Percentiles rank a stretch among this genome's conserved stretches.
Evolutionary conservation across 192 early-diverging fungal species (phyloP).

Genomic region (Mortierella alpina): DNA sequence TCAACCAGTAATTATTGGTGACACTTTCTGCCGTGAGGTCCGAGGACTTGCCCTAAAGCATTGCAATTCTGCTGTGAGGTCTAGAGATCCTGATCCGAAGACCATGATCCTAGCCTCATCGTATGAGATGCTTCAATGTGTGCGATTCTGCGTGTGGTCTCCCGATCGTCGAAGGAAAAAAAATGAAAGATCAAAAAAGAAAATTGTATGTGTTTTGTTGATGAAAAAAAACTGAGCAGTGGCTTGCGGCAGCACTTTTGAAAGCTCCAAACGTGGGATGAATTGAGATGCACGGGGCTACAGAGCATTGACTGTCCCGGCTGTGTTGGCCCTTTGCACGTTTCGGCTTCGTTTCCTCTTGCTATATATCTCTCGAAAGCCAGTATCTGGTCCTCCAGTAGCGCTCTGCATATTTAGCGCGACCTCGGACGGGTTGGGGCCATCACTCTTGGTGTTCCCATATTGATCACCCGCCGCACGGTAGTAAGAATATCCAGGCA

Average conservation of each 20-base stretch:
- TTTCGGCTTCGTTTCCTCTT: conserved; percentile 3
- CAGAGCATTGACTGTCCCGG: no score
- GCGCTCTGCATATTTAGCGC: conserved; percentile 21
- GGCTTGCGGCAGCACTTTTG: no score
- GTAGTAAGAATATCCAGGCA: conserved; percentile 41
- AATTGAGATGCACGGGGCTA: no score
- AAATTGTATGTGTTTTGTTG: background rate
- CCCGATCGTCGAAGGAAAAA: conserved; percentile 41
- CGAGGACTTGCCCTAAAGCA: conserved; percentile 58
- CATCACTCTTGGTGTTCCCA: conserved; percentile 34
- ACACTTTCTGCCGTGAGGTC: conserved; percentile 52
- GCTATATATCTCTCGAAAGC: background rate
- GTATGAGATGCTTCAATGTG: conserved; percentile 53
- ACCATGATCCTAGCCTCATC: conserved; percentile 25
- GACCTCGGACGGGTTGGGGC: conserved; percentile 17
- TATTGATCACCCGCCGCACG: conserved; percentile 28
- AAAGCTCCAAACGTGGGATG: background rate
- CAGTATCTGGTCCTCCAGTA: conserved; percentile 17
- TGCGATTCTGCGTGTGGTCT: conserved; percentile 55
- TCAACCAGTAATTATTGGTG: conserved; percentile 47
- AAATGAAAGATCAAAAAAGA: conserved; percentile 33
- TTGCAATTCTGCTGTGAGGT: conserved; percentile 50
- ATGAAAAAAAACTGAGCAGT: no score
- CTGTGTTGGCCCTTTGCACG: no score
- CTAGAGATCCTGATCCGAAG: background rate